A percentile compares a stretch with the other conserved stretches of the same genome.
Conservation (phyloP, 805 yeast species). For the Ogataea nakhonphanomensis region DNA sequence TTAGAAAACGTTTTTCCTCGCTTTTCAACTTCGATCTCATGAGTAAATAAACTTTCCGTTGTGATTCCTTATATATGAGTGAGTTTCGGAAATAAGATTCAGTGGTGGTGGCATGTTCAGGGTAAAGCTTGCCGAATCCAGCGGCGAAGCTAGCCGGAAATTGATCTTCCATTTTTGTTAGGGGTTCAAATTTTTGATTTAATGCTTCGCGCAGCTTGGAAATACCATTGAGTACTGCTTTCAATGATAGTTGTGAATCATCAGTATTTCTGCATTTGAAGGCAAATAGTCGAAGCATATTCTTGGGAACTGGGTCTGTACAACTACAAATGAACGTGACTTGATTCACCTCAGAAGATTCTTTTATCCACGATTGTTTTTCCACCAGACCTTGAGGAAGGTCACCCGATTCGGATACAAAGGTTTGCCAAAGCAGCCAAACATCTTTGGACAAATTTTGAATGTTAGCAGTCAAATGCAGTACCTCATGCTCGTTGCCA, state of each 20-base stretch:
- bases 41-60: constrained; percentile 36
- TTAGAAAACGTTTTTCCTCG: constrained; percentile 40
- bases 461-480: constrained; percentile 59
- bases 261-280: constrained; percentile 45
- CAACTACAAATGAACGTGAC: constrained; percentile 28
- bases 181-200: constrained; percentile 38
- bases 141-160: background rate
- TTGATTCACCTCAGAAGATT: background rate
- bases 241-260: constrained; percentile 44
- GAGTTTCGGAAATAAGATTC: constrained; percentile 24
- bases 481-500: constrained; percentile 53
- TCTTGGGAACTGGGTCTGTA: constrained; percentile 38
- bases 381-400: constrained; percentile 27
- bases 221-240: constrained; percentile 60
- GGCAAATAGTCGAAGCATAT: constrained; percentile 51
- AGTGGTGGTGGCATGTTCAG: too few relatives aligned
- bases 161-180: constrained; percentile 17
- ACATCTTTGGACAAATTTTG: constrained; percentile 18
- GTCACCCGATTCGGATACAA: constrained; percentile 26
- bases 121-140: too few relatives aligned
- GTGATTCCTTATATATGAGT: constrained; percentile 38
- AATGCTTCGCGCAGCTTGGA: constrained; percentile 53
- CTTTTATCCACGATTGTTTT: background rate
- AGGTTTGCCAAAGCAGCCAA: constrained; percentile 20
- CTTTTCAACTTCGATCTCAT: constrained; percentile 39